Evolutionary conservation across 208 protist species (phyloP).

Genomic region (Trypanosoma congolense): DNA sequence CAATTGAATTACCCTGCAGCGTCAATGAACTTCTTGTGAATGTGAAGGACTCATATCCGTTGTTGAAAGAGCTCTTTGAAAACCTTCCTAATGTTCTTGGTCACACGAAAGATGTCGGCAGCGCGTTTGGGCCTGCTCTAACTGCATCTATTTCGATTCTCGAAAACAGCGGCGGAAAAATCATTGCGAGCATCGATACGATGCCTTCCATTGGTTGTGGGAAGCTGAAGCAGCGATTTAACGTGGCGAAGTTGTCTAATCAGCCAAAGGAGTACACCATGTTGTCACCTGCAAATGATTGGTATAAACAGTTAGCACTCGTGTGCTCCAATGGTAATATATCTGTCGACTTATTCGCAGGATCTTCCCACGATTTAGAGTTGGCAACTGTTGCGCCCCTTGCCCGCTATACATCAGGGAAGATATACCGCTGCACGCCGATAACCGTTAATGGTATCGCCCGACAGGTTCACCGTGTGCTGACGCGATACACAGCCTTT

Average conservation of each 20-base stretch:
- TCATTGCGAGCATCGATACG: conserved; percentile 79
- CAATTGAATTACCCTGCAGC: conserved; percentile 73
- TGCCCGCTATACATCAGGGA: conserved; percentile 70
- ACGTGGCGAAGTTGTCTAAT: conserved; percentile 64
- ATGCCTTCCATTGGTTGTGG: conserved; percentile 89
- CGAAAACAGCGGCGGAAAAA: conserved; percentile 89
- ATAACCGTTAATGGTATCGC: conserved; percentile 59
- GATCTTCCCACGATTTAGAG: conserved; percentile 74
- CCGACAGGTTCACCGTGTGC: conserved; percentile 58
- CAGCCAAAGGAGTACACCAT: conserved; percentile 85
- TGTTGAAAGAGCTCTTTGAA: conserved; percentile 70
- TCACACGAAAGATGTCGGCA: conserved; percentile 79
- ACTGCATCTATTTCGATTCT: conserved; percentile 86
- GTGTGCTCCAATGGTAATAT: conserved; percentile 89
- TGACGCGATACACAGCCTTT: conserved; percentile 89
- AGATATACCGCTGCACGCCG: conserved; percentile 52
- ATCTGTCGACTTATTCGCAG: conserved; percentile 90
- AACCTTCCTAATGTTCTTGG: conserved; percentile 57
- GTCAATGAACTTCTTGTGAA: conserved; percentile 72
- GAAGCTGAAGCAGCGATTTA: conserved; percentile 81
- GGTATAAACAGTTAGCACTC: conserved; percentile 94
- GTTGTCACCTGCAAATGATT: conserved; percentile 85
- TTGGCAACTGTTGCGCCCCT: conserved; percentile 88
- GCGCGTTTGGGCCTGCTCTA: conserved; percentile 90
- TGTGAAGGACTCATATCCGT: conserved; percentile 64